A percentile compares a stretch with the other conserved stretches of the same genome.
These are phyloP conservation scores for Paramecium bursaria DNA, from an alignment of 73 alveolate species.

Conservation along the genomic window DNA sequence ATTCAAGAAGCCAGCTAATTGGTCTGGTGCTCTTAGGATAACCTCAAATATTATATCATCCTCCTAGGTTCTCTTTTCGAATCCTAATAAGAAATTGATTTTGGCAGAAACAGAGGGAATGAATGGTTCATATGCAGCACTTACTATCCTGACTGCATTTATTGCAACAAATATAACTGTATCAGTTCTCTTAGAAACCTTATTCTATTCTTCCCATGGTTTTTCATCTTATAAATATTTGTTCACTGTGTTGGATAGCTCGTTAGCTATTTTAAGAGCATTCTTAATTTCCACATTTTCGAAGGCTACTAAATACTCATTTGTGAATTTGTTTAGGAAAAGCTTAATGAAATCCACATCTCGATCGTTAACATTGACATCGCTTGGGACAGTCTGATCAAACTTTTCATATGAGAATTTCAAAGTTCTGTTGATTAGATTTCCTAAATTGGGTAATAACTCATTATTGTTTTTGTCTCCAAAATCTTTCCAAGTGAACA, in stretches of 20 bases:
- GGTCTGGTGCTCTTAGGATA: constrained; percentile 73
- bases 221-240: constrained; percentile 83
- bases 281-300: constrained; percentile 90
- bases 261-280: constrained; percentile 90
- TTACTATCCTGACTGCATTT: constrained; percentile 83
- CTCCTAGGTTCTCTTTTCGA: constrained; percentile 78
- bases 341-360: constrained; percentile 79
- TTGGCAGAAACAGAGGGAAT: constrained; percentile 98
- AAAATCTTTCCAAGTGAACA: constrained; percentile 97
- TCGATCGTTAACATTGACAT: constrained; percentile 67
- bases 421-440: constrained; percentile 89
- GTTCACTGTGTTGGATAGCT: constrained; percentile 88
- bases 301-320: constrained; percentile 83
- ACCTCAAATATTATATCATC: constrained; percentile 82
- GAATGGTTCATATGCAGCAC: constrained; percentile 93
- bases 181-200: constrained; percentile 81
- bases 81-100: constrained; percentile 86
- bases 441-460: constrained; percentile 95
- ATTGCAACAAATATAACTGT: constrained; percentile 79
- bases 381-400: constrained; percentile 76
- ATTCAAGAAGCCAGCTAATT: constrained; percentile 60
- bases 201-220: constrained; percentile 91
- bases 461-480: constrained; percentile 96
- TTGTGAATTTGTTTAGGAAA: constrained; percentile 70
- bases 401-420: constrained; percentile 80